phyloP scores from a whole-genome alignment of 768 basidiomycete species.

The Lactarius akahatsu region DNA sequence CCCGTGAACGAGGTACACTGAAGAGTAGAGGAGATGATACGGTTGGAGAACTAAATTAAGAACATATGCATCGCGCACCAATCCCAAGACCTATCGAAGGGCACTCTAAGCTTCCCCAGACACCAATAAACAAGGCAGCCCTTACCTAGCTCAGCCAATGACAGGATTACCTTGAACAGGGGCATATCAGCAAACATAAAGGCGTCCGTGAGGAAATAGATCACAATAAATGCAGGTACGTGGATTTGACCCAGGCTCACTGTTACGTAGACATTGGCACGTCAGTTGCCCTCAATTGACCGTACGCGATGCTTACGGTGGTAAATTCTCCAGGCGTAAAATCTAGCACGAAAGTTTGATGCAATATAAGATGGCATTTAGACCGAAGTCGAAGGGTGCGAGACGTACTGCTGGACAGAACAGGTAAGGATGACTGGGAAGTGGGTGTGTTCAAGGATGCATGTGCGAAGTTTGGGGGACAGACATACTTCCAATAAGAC shows the following conservation, averaged over 20 bases:
- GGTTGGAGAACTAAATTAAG: neutral
- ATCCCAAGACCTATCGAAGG: conserved; percentile 6
- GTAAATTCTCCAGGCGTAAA: conserved; percentile 21
- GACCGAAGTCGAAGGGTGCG: no score
- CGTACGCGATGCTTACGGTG: neutral
- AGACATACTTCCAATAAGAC: conserved; percentile 11
- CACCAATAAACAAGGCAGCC: neutral
- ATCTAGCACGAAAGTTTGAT: neutral
- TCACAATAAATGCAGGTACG: conserved; percentile 8
- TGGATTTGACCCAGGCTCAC: conserved; percentile 4
- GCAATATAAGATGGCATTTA: neutral
- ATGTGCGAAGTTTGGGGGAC: neutral
- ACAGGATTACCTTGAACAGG: neutral
- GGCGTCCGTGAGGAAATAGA: neutral
- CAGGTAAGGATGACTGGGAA: neutral
- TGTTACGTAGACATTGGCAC: neutral
- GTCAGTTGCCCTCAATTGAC: neutral
- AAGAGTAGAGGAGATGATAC: neutral
- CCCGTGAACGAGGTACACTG: conserved; percentile 8
- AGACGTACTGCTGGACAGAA: conserved; percentile 8
- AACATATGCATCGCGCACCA: neutral
- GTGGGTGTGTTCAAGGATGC: neutral
- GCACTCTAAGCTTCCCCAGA: neutral
- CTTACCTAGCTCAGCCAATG: conserved; percentile 6
- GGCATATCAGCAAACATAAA: neutral